Evolutionary conservation across 768 basidiomycete genomes (phyloP), one percentile per base, ranked within the genome.

Genomic region (Pisolithus microcarpus): DNA sequence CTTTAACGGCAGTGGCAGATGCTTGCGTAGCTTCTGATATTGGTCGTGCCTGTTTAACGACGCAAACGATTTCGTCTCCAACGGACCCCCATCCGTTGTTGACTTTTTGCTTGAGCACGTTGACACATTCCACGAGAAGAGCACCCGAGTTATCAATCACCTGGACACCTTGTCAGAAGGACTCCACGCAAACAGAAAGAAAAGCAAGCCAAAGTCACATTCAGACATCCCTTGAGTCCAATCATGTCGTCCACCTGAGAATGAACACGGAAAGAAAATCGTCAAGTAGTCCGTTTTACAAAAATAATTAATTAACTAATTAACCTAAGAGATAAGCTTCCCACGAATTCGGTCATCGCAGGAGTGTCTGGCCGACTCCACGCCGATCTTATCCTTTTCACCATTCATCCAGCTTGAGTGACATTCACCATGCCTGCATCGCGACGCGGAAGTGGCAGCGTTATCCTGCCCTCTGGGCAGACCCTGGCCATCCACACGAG

Each of bases 101-200:
- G 60, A 92, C 90, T 69, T 97, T 98, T 65, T 90, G 84, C 70
- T 97, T 97, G 52, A 96, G 76, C 26, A 98, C 82, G 68, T 97
- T 96, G 65, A 98, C 91, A 63, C 93, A 96, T 75, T 97, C 95
- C 38, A 93, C 85, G 54, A 95, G 73, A 55, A 97, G 77, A 7
- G 91, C 94, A 30, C 95, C 95, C 6, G 95, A 93, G 70, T 98
- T 98, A 75, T 98, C 95, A 67, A 98, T 96, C 57, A 91, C 85
- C 90, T 92, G 34, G 34, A n/a, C 15, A 31, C 28, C 15, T 53
- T 10, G 49, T 56, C 24, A 34, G 13, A n/a, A 26, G 18, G 21
- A 13, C 7, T 55, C 37, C 31, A 46, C 39, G 34, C 21, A 16
- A 26, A 4, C 26, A 26, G 4, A 26, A 26, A 26, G 26, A 7